phyloP scores from a whole-genome alignment of 116 monocot genomes.

The Papilionanthe hybrid region DNA sequence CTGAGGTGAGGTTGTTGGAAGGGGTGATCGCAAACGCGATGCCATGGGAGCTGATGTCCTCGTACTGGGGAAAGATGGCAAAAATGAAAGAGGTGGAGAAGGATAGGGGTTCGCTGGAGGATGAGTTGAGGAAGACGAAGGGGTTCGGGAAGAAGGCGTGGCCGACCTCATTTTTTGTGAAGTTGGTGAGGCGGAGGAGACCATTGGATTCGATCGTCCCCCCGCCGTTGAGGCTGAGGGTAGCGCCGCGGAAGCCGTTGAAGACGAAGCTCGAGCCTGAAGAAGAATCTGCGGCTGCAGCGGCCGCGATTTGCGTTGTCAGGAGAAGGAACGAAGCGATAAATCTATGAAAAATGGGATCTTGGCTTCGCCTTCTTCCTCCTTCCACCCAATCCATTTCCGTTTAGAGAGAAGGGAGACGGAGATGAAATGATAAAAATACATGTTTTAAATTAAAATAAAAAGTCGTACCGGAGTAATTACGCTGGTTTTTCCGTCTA shows the following conservation, averaged over 20 bases:
- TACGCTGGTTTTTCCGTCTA: too few species aligned
- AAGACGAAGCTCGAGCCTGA: conserved; percentile 14
- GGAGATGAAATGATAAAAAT: not conserved
- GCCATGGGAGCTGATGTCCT: conserved; percentile 39
- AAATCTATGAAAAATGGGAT: not conserved
- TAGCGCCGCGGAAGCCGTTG: conserved; percentile 27
- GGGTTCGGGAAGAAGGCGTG: conserved; percentile 33
- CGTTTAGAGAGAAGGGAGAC: not conserved
- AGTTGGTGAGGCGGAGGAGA: conserved; percentile 36
- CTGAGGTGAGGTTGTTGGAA: conserved; percentile 23
- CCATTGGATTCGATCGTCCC: conserved; percentile 24
- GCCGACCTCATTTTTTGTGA: conserved; percentile 20
- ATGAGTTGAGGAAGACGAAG: conserved; percentile 10
- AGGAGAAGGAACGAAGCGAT: not conserved
- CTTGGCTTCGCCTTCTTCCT: not conserved
- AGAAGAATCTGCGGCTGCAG: not conserved
- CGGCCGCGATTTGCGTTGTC: not conserved
- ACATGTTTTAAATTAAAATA: too few species aligned
- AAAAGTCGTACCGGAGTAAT: too few species aligned
- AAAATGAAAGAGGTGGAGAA: conserved; percentile 60
- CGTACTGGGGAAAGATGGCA: conserved; percentile 36
- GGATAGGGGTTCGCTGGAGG: conserved; percentile 16
- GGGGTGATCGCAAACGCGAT: conserved; percentile 52
- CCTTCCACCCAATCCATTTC: not conserved
- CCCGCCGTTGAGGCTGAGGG: conserved; percentile 29